Evolutionary conservation across 441 rosid species (phyloP), one percentile per base, ranked within the genome.

Genomic region (Arabidopsis hybrid): DNA sequence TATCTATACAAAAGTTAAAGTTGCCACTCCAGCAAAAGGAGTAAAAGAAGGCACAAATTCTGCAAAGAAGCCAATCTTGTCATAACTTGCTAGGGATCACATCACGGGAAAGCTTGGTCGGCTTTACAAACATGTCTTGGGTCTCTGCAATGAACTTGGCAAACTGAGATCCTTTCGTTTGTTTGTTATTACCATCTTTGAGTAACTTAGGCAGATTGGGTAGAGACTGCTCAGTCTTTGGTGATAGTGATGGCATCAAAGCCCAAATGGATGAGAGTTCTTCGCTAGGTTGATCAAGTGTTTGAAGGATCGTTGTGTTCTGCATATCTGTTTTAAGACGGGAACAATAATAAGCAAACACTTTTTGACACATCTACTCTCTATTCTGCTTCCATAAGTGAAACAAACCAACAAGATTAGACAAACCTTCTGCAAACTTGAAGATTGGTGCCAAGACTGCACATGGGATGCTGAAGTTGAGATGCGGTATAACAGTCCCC

Each of bases 401-500:
- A 45, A 53, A 32, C 1, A 68, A 42, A 40, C 31, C 8, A 61
- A 40, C 38, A 59, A 32, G 7, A 45, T 69, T 60, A 49, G 67
- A 76, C 82, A 57, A 66, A 93, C 97, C 97, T 91, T 78, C 75
- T 36, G 97, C 87, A 79, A 87, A 95, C 82, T 83, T 83, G 65
- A 93, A 88, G 79, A 93, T 84, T 7, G 98, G 97, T 38, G 81
- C 86, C 82, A 93, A 79, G 70, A 85, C 85, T 17, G 88, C 96
- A 73, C 91, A 86, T 14, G 99, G 98, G 72, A 93, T 93, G 90
- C 94, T 90, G 84, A 95, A 95, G 81, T 95, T 95, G 78, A 95
- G 81, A 83, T 93, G 90, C 0, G 99, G 98, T 80, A 95, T 91
- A 73, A 88, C 69, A 32, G 83, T 88, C 66, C 99, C 95, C 9